Evolutionary conservation across 169 alveolate species (phyloP), one percentile per base, ranked within the genome.

Genomic region (Eimeria falciformis): DNA sequence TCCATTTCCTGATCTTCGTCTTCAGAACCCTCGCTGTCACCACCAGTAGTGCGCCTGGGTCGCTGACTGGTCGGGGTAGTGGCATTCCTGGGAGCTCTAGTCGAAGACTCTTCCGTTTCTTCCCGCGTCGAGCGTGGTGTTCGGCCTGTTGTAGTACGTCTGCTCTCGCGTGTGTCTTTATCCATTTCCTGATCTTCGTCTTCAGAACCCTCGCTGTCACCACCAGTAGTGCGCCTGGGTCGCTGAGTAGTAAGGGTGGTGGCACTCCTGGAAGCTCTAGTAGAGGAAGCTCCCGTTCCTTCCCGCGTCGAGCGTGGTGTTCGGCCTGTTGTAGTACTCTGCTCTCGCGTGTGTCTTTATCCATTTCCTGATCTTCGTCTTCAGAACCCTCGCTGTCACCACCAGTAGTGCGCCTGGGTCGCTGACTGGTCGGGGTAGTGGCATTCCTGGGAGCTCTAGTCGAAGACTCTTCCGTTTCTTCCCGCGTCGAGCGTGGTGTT

Each of bases 1-100:
- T n/a, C n/a, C n/a, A n/a, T n/a, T n/a, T n/a, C n/a, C n/a, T n/a
- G n/a, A 71, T 12, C 58, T 21, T 17, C 33, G 23, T 73, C 58
- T 21, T 73, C 43, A 1, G 27, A 33, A n/a, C 9, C 83, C 2
- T 12, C 83, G 23, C n/a, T 58, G 21, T 0, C 62, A 0, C 6
- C 33, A 2, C 5, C 45, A 9, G 58, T 6, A 17, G 83, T 6
- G 12, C 83, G 62, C 4, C 83, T 3, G 5, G 83, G 65, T 40
- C 62, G 29, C n/a, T 33, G 4, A 0, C 62, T 73, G 37, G 83
- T 71, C 43, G 21, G 83, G 3, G 83, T 43, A 1, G 83, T 71
- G 62, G 37, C 62, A 5, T 40, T 47, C 40, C 83, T 71, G 23
- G 83, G 83, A 0, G 62, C 43, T 5, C 83, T 53, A 9, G 83